phyloP scores from a whole-genome alignment of 1,139 yeast species.

The Pneumocystis canis region DNA sequence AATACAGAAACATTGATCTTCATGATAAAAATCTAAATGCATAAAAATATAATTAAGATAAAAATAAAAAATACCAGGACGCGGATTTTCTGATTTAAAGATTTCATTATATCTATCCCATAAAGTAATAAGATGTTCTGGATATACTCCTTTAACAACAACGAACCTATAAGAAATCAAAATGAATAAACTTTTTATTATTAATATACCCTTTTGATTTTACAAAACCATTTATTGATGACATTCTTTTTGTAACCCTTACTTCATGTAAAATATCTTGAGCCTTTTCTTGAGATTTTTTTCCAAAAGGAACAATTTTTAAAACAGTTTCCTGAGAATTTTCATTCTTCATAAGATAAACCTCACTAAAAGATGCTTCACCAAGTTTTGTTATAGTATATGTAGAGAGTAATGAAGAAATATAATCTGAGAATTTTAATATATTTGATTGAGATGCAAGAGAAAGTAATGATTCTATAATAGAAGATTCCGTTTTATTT shows the following conservation, averaged over 20 bases:
- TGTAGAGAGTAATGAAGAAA: neutral
- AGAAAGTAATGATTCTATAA: neutral
- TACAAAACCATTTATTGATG: conserved; percentile 30
- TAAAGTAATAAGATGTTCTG: conserved; percentile 27
- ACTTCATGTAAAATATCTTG: conserved; percentile 36
- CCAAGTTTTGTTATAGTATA: conserved; percentile 24
- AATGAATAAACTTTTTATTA: neutral
- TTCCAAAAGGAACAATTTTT: conserved; percentile 40
- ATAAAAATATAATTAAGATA: conserved; percentile 2
- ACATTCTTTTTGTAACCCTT: conserved; percentile 29
- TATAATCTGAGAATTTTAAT: neutral
- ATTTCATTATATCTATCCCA: conserved; percentile 32
- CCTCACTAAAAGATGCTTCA: conserved; percentile 36
- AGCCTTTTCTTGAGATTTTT: conserved; percentile 30
- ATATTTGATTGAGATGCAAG: neutral
- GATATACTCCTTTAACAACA: conserved; percentile 36
- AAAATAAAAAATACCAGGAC: conserved; percentile 19
- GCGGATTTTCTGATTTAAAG: conserved; percentile 24
- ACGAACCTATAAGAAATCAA: conserved; percentile 19
- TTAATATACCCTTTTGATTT: conserved; percentile 22
- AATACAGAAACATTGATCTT: conserved; percentile 31
- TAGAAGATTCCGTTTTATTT: neutral
- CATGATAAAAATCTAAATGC: conserved; percentile 26
- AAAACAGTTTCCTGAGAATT: conserved; percentile 23
- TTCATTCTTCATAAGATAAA: conserved; percentile 22